Evolutionary conservation across 148 eudicot species (phyloP).

Genomic region (Rhododendron ovatum): DNA sequence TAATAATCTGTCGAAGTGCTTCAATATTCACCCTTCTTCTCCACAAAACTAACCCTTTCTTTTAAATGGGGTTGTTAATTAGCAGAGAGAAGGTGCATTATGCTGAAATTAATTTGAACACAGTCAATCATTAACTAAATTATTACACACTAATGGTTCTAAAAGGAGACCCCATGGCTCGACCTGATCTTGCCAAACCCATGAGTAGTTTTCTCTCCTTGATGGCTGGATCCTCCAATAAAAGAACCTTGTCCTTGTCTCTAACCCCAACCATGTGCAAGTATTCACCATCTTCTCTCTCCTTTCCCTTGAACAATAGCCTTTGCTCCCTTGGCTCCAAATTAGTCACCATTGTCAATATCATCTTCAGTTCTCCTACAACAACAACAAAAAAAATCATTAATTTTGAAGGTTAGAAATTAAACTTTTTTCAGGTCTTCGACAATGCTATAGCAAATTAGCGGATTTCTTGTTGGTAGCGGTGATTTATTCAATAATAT

Average conservation of each 20-base stretch:
- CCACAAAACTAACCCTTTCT: background rate
- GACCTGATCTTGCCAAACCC: conserved; percentile 19
- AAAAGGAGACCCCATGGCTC: conserved; percentile 15
- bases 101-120: background rate
- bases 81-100: background rate
- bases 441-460: background rate
- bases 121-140: background rate
- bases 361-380: conserved; percentile 54
- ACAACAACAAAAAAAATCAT: background rate
- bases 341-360: conserved; percentile 40
- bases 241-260: conserved; percentile 61
- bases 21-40: background rate
- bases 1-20: background rate
- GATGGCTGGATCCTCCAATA: conserved; percentile 67
- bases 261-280: conserved; percentile 68
- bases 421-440: background rate
- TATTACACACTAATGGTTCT: conserved; percentile 36
- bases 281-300: conserved; percentile 55
- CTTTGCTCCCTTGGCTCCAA: conserved; percentile 64
- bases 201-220: conserved; percentile 55
- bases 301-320: conserved; percentile 64
- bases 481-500: background rate
- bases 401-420: background rate
- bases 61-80: background rate
- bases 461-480: background rate